phyloP scores from a whole-genome alignment of 345 rosid genomes.

The Zanthoxylum bungeanum region DNA sequence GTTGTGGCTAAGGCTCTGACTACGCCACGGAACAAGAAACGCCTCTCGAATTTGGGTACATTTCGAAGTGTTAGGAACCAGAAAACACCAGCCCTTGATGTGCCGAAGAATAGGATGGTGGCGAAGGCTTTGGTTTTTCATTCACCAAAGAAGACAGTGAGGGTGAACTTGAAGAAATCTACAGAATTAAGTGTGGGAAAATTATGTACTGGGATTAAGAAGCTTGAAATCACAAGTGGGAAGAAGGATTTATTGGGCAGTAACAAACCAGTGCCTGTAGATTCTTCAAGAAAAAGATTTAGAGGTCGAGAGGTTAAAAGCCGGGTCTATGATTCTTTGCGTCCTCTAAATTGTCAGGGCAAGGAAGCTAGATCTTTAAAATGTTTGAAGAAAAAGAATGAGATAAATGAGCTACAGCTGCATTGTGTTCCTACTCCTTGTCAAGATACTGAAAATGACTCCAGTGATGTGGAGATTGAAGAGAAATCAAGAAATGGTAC shows the following conservation, averaged over 20 bases:
- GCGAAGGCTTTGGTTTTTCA: slow-evolving; percentile 73
- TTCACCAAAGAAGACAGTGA: slow-evolving; percentile 73
- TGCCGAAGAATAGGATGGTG: slow-evolving; percentile 38
- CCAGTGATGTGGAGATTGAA: slow-evolving; percentile 34
- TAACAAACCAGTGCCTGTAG: slow-evolving; percentile 28
- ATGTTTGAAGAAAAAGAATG: slow-evolving; percentile 34
- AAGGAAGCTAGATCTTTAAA: slow-evolving; percentile 29
- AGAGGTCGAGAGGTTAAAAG: slow-evolving; percentile 81
- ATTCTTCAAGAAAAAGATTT: slow-evolving; percentile 39
- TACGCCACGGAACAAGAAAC: slow-evolving; percentile 46
- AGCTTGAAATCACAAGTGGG: slow-evolving; percentile 53
- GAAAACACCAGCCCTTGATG: slow-evolving; percentile 31
- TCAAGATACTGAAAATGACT: slow-evolving; percentile 30
- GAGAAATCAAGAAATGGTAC: slow-evolving; percentile 24
- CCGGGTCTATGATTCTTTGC: slow-evolving; percentile 72
- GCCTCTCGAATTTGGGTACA: slow-evolving; percentile 43
- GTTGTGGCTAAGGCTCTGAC: slow-evolving; percentile 51
- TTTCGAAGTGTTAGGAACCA: slow-evolving; percentile 67
- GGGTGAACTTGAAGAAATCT: slow-evolving; percentile 40
- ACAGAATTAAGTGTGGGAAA: slow-evolving; percentile 46
- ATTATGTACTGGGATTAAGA: slow-evolving; percentile 59
- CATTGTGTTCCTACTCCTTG: slow-evolving; percentile 10
- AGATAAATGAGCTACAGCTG: slow-evolving; percentile 15
- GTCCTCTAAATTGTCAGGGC: slow-evolving; percentile 30
- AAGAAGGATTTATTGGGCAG: slow-evolving; percentile 35